phyloP scores from a whole-genome alignment of 495 filamentous ascomycete genomes.

The Hypomontagnella monticulosa region DNA sequence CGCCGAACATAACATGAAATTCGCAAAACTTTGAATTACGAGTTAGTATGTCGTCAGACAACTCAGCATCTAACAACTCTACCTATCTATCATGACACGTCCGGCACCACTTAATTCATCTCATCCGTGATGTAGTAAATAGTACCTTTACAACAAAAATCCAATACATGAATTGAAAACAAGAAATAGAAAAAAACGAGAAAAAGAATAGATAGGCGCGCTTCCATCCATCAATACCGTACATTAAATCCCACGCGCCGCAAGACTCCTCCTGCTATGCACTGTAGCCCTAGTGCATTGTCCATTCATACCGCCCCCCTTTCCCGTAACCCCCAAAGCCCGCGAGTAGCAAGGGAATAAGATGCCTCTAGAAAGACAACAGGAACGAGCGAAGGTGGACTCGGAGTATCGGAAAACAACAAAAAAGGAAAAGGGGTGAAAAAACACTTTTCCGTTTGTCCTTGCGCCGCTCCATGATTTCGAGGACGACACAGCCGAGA shows the following conservation, averaged over 20 bases:
- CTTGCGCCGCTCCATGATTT: slow-evolving; percentile 28
- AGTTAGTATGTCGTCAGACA: slow-evolving; percentile 10
- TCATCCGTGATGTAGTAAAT: slow-evolving; percentile 1
- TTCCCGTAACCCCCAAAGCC: slow-evolving; percentile 10
- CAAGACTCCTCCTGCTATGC: slow-evolving; percentile 1
- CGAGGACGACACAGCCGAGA: slow-evolving; percentile 9
- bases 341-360: neutral
- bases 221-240: slow-evolving; percentile 20
- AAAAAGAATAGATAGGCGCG: neutral
- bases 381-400: neutral
- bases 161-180: slow-evolving; percentile 15
- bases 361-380: neutral
- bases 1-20: slow-evolving; percentile 13
- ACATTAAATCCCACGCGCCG: slow-evolving; percentile 26
- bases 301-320: neutral
- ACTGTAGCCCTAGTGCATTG: neutral
- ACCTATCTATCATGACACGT: neutral
- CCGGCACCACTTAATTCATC: slow-evolving; percentile 1
- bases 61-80: slow-evolving; percentile 14
- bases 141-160: slow-evolving; percentile 5
- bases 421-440: slow-evolving; percentile 2
- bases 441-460: slow-evolving; percentile 28
- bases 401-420: neutral
- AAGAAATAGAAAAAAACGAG: neutral
- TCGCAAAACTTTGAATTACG: slow-evolving; percentile 3